Conservation (phyloP, 1,139 yeast species). For the Geotrichum fermentans region DNA sequence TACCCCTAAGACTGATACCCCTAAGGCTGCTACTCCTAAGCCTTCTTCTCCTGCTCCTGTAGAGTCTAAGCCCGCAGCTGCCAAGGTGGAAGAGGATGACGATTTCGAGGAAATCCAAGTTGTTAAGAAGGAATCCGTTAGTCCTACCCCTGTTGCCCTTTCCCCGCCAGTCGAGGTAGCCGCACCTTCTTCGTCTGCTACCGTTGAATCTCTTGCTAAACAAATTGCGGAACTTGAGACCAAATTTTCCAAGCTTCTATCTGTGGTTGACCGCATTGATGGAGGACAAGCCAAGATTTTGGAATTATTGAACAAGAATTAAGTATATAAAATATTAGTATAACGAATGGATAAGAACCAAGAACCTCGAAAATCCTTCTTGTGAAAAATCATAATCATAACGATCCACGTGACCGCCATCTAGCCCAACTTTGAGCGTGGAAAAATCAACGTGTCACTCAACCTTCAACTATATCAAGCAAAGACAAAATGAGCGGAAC, state of each 20-base stretch:
- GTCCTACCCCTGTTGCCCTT: constrained; percentile 7
- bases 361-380: not conserved
- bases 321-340: not conserved
- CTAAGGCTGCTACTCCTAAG: constrained; percentile 15
- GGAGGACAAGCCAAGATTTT: constrained; percentile 16
- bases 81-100: constrained; percentile 5
- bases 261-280: constrained; percentile 10
- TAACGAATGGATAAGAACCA: not conserved
- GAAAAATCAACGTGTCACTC: not conserved
- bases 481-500: constrained; percentile 15
- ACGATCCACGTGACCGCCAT: not conserved
- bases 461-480: too few relatives aligned
- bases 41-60: constrained; percentile 12
- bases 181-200: constrained; percentile 14
- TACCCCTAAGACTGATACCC: constrained; percentile 20
- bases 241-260: constrained; percentile 40
- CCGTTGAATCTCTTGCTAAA: constrained; percentile 18
- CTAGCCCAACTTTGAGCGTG: not conserved
- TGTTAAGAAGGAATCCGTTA: constrained; percentile 1
- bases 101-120: constrained; percentile 9
- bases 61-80: constrained; percentile 14
- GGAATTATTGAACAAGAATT: constrained; percentile 3
- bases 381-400: not conserved
- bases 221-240: constrained; percentile 36
- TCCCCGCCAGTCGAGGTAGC: constrained; percentile 1